Base-by-base conservation (phyloP, 225 moss, liverwort and hornwort genomes). In the Physcomitrellopsis africana region DNA sequence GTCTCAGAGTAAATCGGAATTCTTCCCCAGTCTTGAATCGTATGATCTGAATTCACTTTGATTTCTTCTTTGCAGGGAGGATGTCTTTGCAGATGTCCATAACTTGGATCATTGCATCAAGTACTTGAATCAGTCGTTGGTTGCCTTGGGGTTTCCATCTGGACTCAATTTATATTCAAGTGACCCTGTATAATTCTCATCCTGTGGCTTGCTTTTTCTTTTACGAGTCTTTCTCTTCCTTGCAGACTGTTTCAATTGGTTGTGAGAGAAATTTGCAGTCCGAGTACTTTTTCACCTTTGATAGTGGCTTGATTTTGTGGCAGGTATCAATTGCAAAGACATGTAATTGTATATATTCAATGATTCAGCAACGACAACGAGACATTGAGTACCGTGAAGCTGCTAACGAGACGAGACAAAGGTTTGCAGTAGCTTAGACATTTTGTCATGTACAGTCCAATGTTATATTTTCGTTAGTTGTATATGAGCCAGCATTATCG, bases 31-130 rank as follows among this genome's bases (percentile, higher is more conserved):
- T 67, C 26, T 45, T 67, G 67, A 65, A 68, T 63, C 69, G 51
- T 72, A 47, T 63, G 51, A 63, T 60, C 41, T 76, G 24, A 19
- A 17, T 29, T 3, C 62, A 66, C 23, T 75, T 72, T 47, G 72
- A 26, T 26, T 13, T 51, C 8, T n/a, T 85, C 60, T 54, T 74
- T 70, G 81, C 88, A 92, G 90, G 27, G 94, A 89, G 42, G 92
- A 96, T 80, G 51, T 75, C 70, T 96, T 96, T 76, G 96, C 94
- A 32, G 94, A 96, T 76, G 81, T 88, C 26, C 89, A 86, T 80
- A 96, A 96, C 83, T 77, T 96, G 79, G 96, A 96, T 73, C 94
- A 96, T 64, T 94, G 96, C 78, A 85, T 94, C 65, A 94, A 94
- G 82, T 94, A 96, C 78, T 74, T 96, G 67, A 96, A 88, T 69